Conservation (phyloP, 1,284 basidiomycete genomes). For the Ustilago tritici region DNA sequence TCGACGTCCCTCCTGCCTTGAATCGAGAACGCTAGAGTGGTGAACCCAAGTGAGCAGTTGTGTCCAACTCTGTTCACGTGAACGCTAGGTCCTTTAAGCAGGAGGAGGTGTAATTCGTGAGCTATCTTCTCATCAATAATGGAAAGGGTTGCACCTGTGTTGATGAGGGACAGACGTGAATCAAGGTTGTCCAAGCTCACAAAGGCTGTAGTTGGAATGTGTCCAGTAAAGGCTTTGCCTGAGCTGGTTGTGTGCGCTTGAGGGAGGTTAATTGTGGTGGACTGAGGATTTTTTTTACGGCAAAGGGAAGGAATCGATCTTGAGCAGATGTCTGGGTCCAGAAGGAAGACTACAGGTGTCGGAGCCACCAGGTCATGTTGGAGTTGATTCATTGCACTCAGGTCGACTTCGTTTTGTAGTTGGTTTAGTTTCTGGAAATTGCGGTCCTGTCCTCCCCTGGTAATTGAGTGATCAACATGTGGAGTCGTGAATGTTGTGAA, state of each 20-base stretch:
- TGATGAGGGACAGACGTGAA: neutral
- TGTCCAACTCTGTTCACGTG: neutral
- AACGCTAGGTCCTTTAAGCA: constrained; percentile 1
- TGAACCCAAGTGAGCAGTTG: neutral
- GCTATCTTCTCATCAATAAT: neutral
- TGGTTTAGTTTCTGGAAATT: no score
- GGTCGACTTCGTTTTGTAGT: no score
- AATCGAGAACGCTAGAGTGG: neutral
- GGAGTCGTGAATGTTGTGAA: no score
- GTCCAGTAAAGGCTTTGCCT: neutral
- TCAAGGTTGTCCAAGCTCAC: neutral
- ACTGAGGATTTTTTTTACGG: neutral
- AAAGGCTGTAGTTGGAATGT: neutral
- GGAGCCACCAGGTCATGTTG: no score
- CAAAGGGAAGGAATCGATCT: neutral
- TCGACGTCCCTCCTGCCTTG: neutral
- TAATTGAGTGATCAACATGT: no score
- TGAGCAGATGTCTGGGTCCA: neutral
- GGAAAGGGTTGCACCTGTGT: neutral
- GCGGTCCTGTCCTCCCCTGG: no score
- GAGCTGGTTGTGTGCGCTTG: neutral
- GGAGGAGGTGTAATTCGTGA: neutral
- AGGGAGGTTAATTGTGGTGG: neutral
- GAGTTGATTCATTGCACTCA: no score
- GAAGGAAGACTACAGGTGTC: neutral